Evolutionary conservation across 169 alveolate species (phyloP).

Genomic region (Plasmodium gallinaceum): DNA sequence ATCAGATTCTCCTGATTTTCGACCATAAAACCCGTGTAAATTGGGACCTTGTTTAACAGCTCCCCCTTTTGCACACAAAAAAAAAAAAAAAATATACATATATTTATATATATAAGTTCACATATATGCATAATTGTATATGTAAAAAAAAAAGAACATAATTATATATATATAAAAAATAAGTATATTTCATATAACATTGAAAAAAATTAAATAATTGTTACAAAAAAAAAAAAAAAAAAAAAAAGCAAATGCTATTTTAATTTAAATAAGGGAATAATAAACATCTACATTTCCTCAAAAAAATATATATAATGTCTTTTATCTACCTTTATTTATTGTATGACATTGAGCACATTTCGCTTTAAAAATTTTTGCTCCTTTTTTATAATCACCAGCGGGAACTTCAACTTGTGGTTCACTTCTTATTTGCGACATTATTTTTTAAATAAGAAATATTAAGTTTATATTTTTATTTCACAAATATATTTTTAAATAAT

Average conservation of each 20-base stretch:
- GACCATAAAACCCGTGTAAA: conserved; percentile 90
- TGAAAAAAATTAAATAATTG: not conserved
- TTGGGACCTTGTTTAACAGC: conserved; percentile 93
- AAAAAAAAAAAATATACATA: not conserved
- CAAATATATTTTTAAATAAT: not conserved
- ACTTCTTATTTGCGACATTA: conserved; percentile 79
- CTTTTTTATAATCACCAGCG: conserved; percentile 92
- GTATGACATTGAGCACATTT: conserved; percentile 96
- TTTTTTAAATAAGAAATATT: conserved; percentile 12
- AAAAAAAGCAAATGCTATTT: not conserved
- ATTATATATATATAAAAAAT: too few relatives aligned
- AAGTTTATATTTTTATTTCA: not conserved
- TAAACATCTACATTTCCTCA: not conserved
- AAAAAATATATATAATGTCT: not conserved
- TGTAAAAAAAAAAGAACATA: too few relatives aligned
- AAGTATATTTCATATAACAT: not conserved
- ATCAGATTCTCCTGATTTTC: conserved; percentile 90
- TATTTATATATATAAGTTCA: not conserved
- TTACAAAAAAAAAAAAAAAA: not conserved
- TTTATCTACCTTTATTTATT: conserved; percentile 85
- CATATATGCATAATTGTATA: not conserved
- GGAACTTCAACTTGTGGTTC: conserved; percentile 94
- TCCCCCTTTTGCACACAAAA: conserved; percentile 85
- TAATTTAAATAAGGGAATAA: not conserved
- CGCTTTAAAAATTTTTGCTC: conserved; percentile 93